phyloP scores from a whole-genome alignment of 2,329 filamentous ascomycete species.

The Huntiella moniliformis region DNA sequence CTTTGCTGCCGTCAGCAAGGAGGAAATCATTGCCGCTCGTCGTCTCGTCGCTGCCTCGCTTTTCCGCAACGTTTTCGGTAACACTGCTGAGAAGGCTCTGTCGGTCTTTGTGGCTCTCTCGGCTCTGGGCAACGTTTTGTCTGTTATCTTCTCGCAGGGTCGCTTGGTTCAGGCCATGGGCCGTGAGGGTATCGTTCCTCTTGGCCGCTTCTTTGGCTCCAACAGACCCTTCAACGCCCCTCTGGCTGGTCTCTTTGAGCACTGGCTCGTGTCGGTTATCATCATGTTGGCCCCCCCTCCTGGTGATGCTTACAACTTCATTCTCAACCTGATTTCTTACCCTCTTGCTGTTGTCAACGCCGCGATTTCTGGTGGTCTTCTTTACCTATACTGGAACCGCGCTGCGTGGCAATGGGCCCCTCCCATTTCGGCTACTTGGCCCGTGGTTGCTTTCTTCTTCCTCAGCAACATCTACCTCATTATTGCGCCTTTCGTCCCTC shows the following conservation, averaged over 20 bases:
- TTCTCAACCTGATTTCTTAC: slow-evolving; percentile 44
- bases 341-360: slow-evolving; percentile 40
- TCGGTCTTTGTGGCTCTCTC: slow-evolving; percentile 50
- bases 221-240: slow-evolving; percentile 46
- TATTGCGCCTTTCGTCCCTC: slow-evolving; percentile 38
- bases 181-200: slow-evolving; percentile 46
- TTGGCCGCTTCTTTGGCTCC: slow-evolving; percentile 42
- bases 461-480: slow-evolving; percentile 43
- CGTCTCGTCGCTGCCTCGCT: slow-evolving; percentile 34
- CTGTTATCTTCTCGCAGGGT: slow-evolving; percentile 50
- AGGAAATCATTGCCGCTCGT: slow-evolving; percentile 31
- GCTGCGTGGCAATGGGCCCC: slow-evolving; percentile 31
- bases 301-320: slow-evolving; percentile 48
- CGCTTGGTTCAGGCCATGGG: slow-evolving; percentile 47
- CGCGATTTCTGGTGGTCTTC: slow-evolving; percentile 32
- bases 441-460: slow-evolving; percentile 38
- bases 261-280: slow-evolving; percentile 44
- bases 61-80: slow-evolving; percentile 37
- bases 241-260: slow-evolving; percentile 40
- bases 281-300: slow-evolving; percentile 49
- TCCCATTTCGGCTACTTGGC: slow-evolving; percentile 33
- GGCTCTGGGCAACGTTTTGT: slow-evolving; percentile 48
- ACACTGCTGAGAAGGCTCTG: slow-evolving; percentile 35
- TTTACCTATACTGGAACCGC: slow-evolving; percentile 33
- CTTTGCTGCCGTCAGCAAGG: slow-evolving; percentile 38